phyloP scores from a whole-genome alignment of 306 rosid species.

The Cicer yamashitae region DNA sequence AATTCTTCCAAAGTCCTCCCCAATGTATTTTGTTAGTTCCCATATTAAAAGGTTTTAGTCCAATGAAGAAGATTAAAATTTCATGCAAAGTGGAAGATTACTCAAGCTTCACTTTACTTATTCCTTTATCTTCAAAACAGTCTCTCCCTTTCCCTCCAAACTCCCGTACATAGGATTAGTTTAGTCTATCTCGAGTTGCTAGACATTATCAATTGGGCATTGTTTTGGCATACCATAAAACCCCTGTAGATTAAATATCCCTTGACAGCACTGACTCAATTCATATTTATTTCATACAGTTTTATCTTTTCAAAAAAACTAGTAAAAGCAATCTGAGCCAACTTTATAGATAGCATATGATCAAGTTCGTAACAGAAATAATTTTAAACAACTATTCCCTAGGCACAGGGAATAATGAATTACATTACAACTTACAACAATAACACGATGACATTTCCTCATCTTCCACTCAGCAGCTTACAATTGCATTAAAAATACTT shows the following conservation, averaged over 20 bases:
- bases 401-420: slow-evolving; percentile 9
- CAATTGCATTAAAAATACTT: slow-evolving; percentile 47
- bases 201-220: neutral
- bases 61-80: no score
- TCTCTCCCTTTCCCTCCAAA: no score
- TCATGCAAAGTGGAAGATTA: no score
- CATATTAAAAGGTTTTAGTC: no score
- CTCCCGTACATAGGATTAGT: no score
- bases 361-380: slow-evolving; percentile 16
- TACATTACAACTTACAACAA: slow-evolving; percentile 12
- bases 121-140: no score
- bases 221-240: slow-evolving; percentile 2
- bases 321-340: neutral
- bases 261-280: neutral
- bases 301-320: neutral
- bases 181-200: no score
- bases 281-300: neutral
- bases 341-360: slow-evolving; percentile 12
- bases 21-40: no score
- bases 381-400: slow-evolving; percentile 35
- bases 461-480: slow-evolving; percentile 42
- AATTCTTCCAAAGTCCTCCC: no score
- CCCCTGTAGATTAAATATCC: neutral
- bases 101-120: no score
- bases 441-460: slow-evolving; percentile 40